Percentiles rank a stretch among this genome's conserved stretches.
Evolutionary conservation across 2,329 filamentous ascomycete species (phyloP).

Genomic region (Chaetomium sp.): DNA sequence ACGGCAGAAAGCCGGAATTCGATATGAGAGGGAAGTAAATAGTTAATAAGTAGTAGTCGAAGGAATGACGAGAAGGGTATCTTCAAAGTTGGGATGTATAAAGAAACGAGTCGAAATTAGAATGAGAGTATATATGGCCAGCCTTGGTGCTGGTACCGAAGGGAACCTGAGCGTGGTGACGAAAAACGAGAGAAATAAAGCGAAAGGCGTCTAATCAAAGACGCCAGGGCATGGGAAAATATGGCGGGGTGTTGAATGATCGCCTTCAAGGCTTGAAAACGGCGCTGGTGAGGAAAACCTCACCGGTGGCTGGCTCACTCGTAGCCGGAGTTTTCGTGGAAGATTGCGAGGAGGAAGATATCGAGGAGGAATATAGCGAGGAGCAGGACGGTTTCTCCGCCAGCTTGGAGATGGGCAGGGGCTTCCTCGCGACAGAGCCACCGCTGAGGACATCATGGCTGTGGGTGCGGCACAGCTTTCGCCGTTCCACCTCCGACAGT

Average conservation of each 20-base stretch:
- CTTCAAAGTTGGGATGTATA: constrained; percentile 16
- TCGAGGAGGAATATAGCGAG: constrained; percentile 29
- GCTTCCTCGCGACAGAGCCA: constrained; percentile 40
- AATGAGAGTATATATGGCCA: constrained; percentile 32
- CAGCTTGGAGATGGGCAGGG: constrained; percentile 35
- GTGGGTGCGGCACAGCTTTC: constrained; percentile 49
- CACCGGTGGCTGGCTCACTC: constrained; percentile 36
- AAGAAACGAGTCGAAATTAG: constrained; percentile 5
- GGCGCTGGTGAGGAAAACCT: constrained; percentile 49
- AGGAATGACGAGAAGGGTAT: constrained; percentile 35
- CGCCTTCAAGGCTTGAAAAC: constrained; percentile 30
- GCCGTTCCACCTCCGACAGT: constrained; percentile 42
- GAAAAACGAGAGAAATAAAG: constrained; percentile 13
- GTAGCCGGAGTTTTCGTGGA: constrained; percentile 21
- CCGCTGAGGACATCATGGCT: constrained; percentile 56
- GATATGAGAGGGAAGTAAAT: neutral
- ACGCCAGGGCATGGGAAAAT: neutral
- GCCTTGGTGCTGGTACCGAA: constrained; percentile 27
- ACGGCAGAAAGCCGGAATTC: constrained; percentile 3
- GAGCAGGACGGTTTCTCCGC: constrained; percentile 31
- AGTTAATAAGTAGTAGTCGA: constrained; percentile 7
- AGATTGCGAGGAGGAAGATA: constrained; percentile 30
- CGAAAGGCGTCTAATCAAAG: neutral
- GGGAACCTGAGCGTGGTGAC: constrained; percentile 24
- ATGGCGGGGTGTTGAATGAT: neutral